Conservation (phyloP, 208 protist species). For the Perkinsela sp. region DNA sequence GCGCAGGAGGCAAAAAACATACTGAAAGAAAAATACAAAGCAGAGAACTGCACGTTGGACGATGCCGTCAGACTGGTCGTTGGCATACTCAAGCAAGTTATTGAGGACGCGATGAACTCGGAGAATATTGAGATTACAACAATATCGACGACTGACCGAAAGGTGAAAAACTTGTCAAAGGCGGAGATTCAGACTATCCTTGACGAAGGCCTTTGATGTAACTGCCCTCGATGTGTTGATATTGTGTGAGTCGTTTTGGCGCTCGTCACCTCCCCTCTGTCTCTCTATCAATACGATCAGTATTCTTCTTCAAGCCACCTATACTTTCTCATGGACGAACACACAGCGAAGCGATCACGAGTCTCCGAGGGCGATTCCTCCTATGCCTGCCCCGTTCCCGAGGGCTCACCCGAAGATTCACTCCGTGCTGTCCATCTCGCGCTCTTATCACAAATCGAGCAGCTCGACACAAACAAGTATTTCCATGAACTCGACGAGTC, state of each 20-base stretch:
- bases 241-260: too few species aligned
- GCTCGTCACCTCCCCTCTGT: too few species aligned
- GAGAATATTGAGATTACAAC: slow-evolving; percentile 87
- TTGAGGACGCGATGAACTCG: slow-evolving; percentile 90
- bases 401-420: too few species aligned
- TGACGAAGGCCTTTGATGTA: too few species aligned
- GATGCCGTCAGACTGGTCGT: slow-evolving; percentile 84
- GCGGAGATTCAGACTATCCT: slow-evolving; percentile 65
- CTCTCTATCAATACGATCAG: too few species aligned
- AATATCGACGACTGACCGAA: slow-evolving; percentile 28
- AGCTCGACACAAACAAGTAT: background rate
- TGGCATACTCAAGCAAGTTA: slow-evolving; percentile 88
- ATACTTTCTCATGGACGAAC: too few species aligned
- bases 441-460: background rate
- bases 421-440: background rate
- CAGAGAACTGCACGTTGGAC: slow-evolving; percentile 76
- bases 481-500: background rate
- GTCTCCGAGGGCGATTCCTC: too few species aligned
- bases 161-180: slow-evolving; percentile 62
- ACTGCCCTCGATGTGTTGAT: too few species aligned
- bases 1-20: slow-evolving; percentile 88
- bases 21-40: slow-evolving; percentile 88
- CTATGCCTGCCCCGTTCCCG: too few species aligned
- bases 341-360: too few species aligned
- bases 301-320: too few species aligned